Evolutionary conservation across 306 rosid genomes (phyloP), one percentile per base, ranked within the genome.

Genomic region (Casuarina cunninghamiana): DNA sequence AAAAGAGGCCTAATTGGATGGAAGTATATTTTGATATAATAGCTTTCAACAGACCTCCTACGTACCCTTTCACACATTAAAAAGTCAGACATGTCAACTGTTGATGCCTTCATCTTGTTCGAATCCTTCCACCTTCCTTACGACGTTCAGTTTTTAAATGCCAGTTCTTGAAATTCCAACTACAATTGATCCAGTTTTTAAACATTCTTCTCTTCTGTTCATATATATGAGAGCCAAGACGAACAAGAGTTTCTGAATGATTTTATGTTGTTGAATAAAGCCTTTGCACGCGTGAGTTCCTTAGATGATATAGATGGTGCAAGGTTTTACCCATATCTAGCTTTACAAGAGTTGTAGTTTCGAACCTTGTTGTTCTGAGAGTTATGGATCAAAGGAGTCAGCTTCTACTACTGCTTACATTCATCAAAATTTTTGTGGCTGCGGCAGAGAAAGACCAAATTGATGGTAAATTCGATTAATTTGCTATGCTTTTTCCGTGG

Each of bases 401-500:
- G 54, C 37, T 35, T 51, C 32, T 82, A 66, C 55, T 55, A 70
- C 48, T 77, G 26, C 74, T 65, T 53, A 0, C 3, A 26, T 66
- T 54, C 46, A 49, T 75, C 2, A 78, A 55, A 54, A 1, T 46
- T 15, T 50, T 66, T 16, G 19, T 35, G 43, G 1, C 51, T 16
- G 77, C 80, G 41, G 71, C 71, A 39, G 1, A 19, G 21, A 77
- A 69, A 63, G 0, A 45, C 69, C 13, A 0, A 75, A 38, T 0
- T 8, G 85, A 82, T 58, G 51, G 85, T 82, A 82, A 77, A 81
- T 69, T 55, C 75, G 68, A 38, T 53, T 44, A 54, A 44, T 45
- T 39, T 41, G 15, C 55, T 42, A 10, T 38, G 46, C 16, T 43
- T n/a, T 51, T 67, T 58, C 4, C 44, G 21, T 46, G 38, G 55